A percentile compares a stretch with the other conserved stretches of the same genome.
Conservation (phyloP, 306 rosid species). For the Dryas octopetala region DNA sequence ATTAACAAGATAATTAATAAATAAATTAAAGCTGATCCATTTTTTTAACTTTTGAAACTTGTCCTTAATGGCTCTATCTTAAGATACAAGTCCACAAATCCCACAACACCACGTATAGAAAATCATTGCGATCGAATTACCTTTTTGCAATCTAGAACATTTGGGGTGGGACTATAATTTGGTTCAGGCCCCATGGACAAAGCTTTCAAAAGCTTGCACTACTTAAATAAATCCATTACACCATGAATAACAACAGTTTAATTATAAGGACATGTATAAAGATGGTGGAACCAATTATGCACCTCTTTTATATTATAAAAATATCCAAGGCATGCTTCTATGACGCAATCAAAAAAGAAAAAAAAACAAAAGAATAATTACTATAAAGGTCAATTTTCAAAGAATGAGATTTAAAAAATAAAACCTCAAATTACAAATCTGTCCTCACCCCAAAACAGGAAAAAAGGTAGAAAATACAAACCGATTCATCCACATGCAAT, state of each 20-base stretch:
- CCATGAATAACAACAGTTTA: slow-evolving; percentile 26
- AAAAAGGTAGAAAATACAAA: slow-evolving; percentile 16
- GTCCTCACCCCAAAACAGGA: slow-evolving; percentile 30
- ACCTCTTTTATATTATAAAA: slow-evolving; percentile 28
- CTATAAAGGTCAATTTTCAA: slow-evolving; percentile 26
- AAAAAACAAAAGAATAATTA: neutral
- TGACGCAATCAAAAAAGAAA: slow-evolving; percentile 28
- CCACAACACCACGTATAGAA: slow-evolving; percentile 34
- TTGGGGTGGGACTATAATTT: slow-evolving; percentile 21
- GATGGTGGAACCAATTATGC: slow-evolving; percentile 58
- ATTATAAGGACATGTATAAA: slow-evolving; percentile 20
- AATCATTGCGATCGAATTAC: slow-evolving; percentile 26
- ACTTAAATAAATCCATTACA: slow-evolving; percentile 10
- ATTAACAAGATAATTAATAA: neutral
- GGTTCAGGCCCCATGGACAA: slow-evolving; percentile 86
- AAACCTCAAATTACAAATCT: slow-evolving; percentile 39
- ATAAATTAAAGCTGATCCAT: slow-evolving; percentile 24
- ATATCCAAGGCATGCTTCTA: slow-evolving; percentile 33
- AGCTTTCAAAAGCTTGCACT: slow-evolving; percentile 40
- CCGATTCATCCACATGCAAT: slow-evolving; percentile 27
- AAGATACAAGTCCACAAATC: slow-evolving; percentile 37
- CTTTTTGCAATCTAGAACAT: slow-evolving; percentile 68
- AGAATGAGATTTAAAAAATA: slow-evolving; percentile 39
- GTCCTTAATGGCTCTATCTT: slow-evolving; percentile 55
- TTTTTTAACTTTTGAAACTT: slow-evolving; percentile 32